A percentile compares a stretch with the other conserved stretches of the same genome.
Evolutionary conservation across 805 yeast genomes (phyloP).

Genomic region (Candida sithepensis): DNA sequence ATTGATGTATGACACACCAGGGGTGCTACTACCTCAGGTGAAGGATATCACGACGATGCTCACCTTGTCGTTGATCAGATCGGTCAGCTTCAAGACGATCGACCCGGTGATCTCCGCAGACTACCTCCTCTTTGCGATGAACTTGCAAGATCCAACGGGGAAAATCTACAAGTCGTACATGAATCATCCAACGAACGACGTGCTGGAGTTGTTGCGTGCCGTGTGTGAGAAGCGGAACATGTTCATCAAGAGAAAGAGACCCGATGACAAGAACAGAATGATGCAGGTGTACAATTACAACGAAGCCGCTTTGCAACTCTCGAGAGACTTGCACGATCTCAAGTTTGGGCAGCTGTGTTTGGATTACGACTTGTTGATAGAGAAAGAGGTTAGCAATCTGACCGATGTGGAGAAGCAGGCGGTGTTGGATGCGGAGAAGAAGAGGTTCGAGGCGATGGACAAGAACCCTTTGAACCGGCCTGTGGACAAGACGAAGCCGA

Average conservation of each 20-base stretch:
- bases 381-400: constrained; percentile 8
- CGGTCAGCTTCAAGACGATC: constrained; percentile 62
- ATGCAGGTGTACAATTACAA: constrained; percentile 12
- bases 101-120: constrained; percentile 89
- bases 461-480: not conserved
- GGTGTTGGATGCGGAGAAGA: constrained; percentile 9
- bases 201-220: constrained; percentile 50
- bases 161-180: constrained; percentile 42
- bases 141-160: constrained; percentile 53
- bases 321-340: constrained; percentile 60
- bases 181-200: constrained; percentile 66
- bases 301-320: constrained; percentile 63
- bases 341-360: constrained; percentile 34
- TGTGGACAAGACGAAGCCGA: not conserved
- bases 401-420: constrained; percentile 5
- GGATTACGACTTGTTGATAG: constrained; percentile 24
- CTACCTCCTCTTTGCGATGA: constrained; percentile 70
- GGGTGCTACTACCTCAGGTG: constrained; percentile 79
- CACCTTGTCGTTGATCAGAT: constrained; percentile 67
- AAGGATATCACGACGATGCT: constrained; percentile 67
- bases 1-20: constrained; percentile 85
- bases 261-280: constrained; percentile 38
- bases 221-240: constrained; percentile 40
- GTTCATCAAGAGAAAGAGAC: constrained; percentile 23
- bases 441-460: constrained; percentile 4